Percentiles rank a stretch among this genome's conserved stretches.
phyloP scores from a whole-genome alignment of 2,329 filamentous ascomycete genomes.

The Phaeosphaeria sp. region DNA sequence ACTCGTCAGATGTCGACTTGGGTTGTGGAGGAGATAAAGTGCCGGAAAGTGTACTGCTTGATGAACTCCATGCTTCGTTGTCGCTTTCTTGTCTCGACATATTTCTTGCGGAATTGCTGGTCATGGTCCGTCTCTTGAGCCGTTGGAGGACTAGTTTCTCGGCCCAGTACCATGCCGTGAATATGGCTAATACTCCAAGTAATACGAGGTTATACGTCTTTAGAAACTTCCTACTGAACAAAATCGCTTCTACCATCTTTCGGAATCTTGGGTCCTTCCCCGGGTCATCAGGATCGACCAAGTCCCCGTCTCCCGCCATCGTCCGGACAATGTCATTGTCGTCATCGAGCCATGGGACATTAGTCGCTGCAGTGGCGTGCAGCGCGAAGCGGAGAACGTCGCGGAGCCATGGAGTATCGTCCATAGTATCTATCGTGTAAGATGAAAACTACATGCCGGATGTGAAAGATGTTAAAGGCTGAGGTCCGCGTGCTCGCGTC shows the following conservation, averaged over 20 bases:
- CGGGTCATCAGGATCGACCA: conserved; percentile 38
- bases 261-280: conserved; percentile 45
- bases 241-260: conserved; percentile 46
- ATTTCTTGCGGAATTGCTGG: neutral
- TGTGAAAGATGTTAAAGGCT: conserved; percentile 1
- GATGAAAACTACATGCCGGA: conserved; percentile 14
- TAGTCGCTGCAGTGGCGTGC: conserved; percentile 29
- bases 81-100: conserved; percentile 7
- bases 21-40: conserved; percentile 42
- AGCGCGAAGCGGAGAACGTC: conserved; percentile 33
- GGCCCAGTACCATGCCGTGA: conserved; percentile 48
- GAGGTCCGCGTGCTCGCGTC: conserved; percentile 14
- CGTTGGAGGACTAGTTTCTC: conserved; percentile 31
- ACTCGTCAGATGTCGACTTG: conserved; percentile 31
- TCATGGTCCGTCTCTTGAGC: conserved; percentile 13
- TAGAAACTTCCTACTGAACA: conserved; percentile 48
- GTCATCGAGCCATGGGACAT: conserved; percentile 21
- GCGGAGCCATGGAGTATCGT: conserved; percentile 26
- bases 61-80: conserved; percentile 44
- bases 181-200: conserved; percentile 44
- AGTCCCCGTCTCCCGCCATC: conserved; percentile 15
- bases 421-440: conserved; percentile 11
- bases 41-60: conserved; percentile 49
- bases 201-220: conserved; percentile 51
- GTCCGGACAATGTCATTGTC: conserved; percentile 4